phyloP scores from a whole-genome alignment of 495 filamentous ascomycete species.

The Apiosordaria backusii region DNA sequence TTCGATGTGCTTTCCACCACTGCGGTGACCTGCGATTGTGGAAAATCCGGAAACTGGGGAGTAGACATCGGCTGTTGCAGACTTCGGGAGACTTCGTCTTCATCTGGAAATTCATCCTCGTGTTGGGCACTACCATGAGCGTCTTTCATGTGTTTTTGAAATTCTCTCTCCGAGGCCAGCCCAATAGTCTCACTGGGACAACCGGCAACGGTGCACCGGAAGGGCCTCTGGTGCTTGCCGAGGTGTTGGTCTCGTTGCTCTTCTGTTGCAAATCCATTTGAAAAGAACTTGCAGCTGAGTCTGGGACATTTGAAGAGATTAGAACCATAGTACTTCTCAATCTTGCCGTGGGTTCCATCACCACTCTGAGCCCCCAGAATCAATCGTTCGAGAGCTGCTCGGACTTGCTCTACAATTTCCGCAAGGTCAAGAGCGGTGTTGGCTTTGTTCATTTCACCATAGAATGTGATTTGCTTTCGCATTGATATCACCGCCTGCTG shows the following conservation, averaged over 20 bases:
- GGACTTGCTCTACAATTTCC: neutral
- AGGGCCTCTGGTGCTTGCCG: neutral
- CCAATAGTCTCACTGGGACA: neutral
- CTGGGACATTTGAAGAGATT: conserved; percentile 1
- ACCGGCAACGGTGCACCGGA: neutral
- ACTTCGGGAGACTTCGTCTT: neutral
- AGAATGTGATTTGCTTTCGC: neutral
- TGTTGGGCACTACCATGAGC: neutral
- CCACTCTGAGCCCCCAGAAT: neutral
- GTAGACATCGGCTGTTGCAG: neutral
- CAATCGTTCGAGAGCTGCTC: neutral
- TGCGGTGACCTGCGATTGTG: neutral
- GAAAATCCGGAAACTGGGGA: neutral
- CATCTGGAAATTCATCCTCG: neutral
- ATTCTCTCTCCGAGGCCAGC: neutral
- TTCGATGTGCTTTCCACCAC: neutral
- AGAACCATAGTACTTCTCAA: neutral
- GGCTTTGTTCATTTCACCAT: neutral
- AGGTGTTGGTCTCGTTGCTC: neutral
- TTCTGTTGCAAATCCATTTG: neutral
- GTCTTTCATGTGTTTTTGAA: neutral
- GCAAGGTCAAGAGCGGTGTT: neutral
- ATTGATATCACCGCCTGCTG: neutral
- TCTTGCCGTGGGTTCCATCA: neutral
- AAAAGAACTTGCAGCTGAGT: neutral